phyloP scores from a whole-genome alignment of 2,329 filamentous ascomycete genomes.

The Phaeomoniella chlamydospora region DNA sequence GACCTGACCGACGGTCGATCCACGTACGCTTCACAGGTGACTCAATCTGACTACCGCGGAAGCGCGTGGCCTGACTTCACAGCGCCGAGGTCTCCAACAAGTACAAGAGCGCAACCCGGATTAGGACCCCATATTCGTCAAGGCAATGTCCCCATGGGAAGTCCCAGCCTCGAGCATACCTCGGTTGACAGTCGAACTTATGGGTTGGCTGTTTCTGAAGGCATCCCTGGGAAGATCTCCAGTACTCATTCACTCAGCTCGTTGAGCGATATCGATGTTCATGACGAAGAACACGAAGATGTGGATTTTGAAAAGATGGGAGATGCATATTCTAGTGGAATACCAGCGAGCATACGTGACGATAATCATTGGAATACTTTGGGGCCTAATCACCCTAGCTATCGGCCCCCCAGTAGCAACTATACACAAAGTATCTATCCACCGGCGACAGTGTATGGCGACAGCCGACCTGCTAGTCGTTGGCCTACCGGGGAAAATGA shows the following conservation, averaged over 20 bases:
- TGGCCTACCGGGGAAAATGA: conserved; percentile 2
- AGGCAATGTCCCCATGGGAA: conserved; percentile 24
- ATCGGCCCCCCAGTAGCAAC: conserved; percentile 24
- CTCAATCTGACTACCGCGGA: conserved; percentile 20
- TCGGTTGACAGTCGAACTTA: conserved; percentile 13
- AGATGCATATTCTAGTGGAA: conserved; percentile 14
- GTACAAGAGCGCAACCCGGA: conserved; percentile 8
- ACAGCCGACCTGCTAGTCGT: conserved; percentile 4
- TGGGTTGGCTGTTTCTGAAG: conserved; percentile 20
- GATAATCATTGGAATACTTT: conserved; percentile 13
- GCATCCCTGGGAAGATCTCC: conserved; percentile 27
- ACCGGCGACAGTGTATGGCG: conserved; percentile 5
- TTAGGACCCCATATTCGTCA: conserved; percentile 19
- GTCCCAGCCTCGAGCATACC: conserved; percentile 24
- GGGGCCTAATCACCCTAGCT: conserved; percentile 12
- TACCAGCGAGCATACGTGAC: conserved; percentile 13
- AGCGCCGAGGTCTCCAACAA: conserved; percentile 4
- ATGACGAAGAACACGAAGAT: conserved; percentile 6
- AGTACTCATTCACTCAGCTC: conserved; percentile 24
- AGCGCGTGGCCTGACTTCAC: conserved; percentile 24
- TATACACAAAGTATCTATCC: conserved; percentile 24
- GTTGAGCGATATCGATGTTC: conserved; percentile 19
- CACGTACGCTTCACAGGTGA: conserved; percentile 11
- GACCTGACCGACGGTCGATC: conserved; percentile 3
- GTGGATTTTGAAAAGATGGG: conserved; percentile 10